phyloP scores from a whole-genome alignment of 2,329 filamentous ascomycete species.

The Stachybotrys elegans region DNA sequence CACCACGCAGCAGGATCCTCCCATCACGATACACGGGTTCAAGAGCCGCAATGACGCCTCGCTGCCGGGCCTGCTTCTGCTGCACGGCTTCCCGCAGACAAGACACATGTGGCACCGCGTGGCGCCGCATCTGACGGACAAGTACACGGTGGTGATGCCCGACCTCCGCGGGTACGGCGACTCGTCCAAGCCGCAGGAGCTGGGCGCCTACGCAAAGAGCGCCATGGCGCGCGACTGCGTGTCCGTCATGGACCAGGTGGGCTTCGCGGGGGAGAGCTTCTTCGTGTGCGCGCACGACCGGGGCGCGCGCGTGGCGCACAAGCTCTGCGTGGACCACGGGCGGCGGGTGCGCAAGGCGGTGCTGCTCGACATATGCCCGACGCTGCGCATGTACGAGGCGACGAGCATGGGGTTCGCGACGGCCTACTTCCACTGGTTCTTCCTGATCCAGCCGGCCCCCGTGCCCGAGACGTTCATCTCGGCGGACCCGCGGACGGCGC shows the following conservation, averaged over 20 bases:
- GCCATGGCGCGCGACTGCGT: constrained; percentile 43
- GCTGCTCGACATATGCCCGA: constrained; percentile 50
- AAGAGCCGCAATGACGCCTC: constrained; percentile 18
- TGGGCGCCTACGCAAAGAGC: constrained; percentile 39
- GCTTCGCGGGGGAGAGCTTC: constrained; percentile 27
- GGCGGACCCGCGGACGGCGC: constrained; percentile 30
- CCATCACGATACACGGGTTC: constrained; percentile 39
- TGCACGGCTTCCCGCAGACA: constrained; percentile 50
- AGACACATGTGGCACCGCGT: constrained; percentile 47
- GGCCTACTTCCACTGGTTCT: constrained; percentile 55
- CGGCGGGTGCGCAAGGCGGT: constrained; percentile 35
- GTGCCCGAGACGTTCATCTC: constrained; percentile 45
- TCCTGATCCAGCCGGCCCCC: constrained; percentile 47
- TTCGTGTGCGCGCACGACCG: constrained; percentile 52
- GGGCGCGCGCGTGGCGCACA: constrained; percentile 50
- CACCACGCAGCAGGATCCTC: constrained; percentile 26
- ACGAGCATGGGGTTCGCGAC: constrained; percentile 37
- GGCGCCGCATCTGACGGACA: constrained; percentile 28
- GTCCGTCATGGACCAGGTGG: constrained; percentile 38
- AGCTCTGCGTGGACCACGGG: constrained; percentile 43
- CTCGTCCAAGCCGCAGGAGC: constrained; percentile 37
- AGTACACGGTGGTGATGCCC: constrained; percentile 38
- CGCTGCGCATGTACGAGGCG: constrained; percentile 45
- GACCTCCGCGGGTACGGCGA: constrained; percentile 48
- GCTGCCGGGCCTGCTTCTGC: constrained; percentile 38